phyloP scores from a whole-genome alignment of 306 rosid genomes.

The Astragalus glycyphyllos region DNA sequence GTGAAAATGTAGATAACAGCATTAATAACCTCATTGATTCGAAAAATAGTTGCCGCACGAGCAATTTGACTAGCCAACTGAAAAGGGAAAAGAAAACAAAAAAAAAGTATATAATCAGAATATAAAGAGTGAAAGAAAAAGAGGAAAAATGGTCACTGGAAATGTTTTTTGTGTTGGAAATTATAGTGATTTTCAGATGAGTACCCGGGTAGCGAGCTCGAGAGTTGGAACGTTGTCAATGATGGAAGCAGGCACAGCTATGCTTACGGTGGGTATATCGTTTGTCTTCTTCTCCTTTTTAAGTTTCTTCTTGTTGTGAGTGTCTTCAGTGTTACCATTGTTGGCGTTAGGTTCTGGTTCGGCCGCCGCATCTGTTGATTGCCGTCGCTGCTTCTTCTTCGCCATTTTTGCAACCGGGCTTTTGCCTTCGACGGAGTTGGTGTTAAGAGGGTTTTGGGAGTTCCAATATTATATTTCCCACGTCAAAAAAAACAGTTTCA shows the following conservation, averaged over 20 bases:
- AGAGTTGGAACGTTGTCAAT: constrained; percentile 84
- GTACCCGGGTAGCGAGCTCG: constrained; percentile 90
- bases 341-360: constrained; percentile 22
- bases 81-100: constrained; percentile 9
- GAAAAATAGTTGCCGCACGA: constrained; percentile 95
- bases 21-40: constrained; percentile 77
- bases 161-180: neutral
- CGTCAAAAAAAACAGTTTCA: too few relatives aligned
- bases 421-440: neutral
- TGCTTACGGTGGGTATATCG: constrained; percentile 65
- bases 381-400: constrained; percentile 77
- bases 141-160: neutral
- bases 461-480: too few relatives aligned
- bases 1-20: constrained; percentile 24
- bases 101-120: neutral
- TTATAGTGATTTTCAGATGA: neutral
- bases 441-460: constrained; percentile 34
- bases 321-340: constrained; percentile 44
- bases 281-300: constrained; percentile 53
- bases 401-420: constrained; percentile 50
- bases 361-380: constrained; percentile 45
- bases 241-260: constrained; percentile 92
- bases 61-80: constrained; percentile 98
- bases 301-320: constrained; percentile 42
- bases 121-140: constrained; percentile 7